These are phyloP conservation scores for Sicyos edulis DNA, from an alignment of 306 rosid genomes.

Conservation along the genomic window DNA sequence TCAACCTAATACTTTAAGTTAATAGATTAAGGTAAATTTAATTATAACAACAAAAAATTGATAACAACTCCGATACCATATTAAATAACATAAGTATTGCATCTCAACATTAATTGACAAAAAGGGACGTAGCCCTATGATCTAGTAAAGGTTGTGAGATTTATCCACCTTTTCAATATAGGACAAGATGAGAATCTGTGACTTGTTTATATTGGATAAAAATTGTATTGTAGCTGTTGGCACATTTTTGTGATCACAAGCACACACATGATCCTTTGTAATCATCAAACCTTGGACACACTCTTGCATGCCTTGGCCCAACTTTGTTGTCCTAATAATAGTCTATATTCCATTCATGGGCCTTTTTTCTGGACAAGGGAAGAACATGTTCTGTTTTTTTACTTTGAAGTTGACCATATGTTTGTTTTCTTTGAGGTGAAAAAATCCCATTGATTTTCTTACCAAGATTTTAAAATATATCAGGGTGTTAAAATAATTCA, in stretches of 20 bases:
- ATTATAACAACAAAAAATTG: too few species aligned
- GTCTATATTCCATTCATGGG: background rate
- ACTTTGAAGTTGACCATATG: background rate
- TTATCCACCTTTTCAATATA: too few species aligned
- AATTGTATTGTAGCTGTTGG: background rate
- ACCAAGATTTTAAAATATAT: too few species aligned
- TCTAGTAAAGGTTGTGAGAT: too few species aligned
- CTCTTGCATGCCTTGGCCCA: background rate
- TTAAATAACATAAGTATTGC: too few species aligned
- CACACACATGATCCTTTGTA: background rate
- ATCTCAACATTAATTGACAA: too few species aligned
- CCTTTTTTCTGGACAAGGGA: background rate
- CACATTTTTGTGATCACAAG: background rate
- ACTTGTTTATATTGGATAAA: background rate
- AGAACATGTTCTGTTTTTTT: background rate
- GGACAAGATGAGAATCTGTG: too few species aligned
- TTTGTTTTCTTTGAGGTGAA: background rate
- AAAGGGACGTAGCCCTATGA: too few species aligned
- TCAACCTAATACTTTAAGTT: too few species aligned
- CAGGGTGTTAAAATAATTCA: background rate
- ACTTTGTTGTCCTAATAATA: background rate
- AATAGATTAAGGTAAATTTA: too few species aligned
- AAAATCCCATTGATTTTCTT: background rate
- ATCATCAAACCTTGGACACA: background rate
- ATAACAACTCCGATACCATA: too few species aligned